Evolutionary conservation across 1,284 basidiomycete species (phyloP), one percentile per base, ranked within the genome.

Genomic region (Trichosporon sp.): DNA sequence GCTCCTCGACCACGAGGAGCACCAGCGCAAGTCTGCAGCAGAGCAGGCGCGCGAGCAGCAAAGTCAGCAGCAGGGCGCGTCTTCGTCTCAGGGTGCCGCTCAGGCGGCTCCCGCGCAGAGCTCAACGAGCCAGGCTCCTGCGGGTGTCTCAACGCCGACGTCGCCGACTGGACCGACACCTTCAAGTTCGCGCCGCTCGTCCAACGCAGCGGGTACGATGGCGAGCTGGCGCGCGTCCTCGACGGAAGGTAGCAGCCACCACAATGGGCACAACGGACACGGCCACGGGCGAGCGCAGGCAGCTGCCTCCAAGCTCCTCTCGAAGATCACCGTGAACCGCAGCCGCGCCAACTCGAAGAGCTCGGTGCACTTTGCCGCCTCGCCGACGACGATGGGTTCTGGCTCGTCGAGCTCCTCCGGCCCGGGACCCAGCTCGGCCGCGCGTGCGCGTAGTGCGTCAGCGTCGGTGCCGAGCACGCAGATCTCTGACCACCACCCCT

Each of bases 1-100:
- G 52, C 83, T 98, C 69, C 78, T 96, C 60, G 95, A 99, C 71
- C 93, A 98, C 68, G 85, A 86, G 68, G 83, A 85, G 67, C 79
- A 83, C 76, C 79, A 80, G 65, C 71, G 72, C 4, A 75, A 76
- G 54, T 65, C 71, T 8, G 71, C 69, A 16, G 72, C 74, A n/a
- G 73, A 73, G 21, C 31, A 29, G 11, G 46, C 23, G 31, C 29
- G 54, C 32, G 9, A 34, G 16, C 25, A 32, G 2, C 16, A n/a
- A n/a, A 49, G 32, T 14, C 23, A 52, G n/a, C 27, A 33, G 33
- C 59, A 64, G 58, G 40, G 32, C 33, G 52, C 44, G 13, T 4
- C 37, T 4, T n/a, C 56, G 23, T n/a, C 16, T 9, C 58, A 61
- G 6, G 25, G 9, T 27, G 37, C 56, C 57, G 31, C 14, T 5